Evolutionary conservation across 2,329 filamentous ascomycete genomes (phyloP).

Genomic region (Gyromitra esculenta): DNA sequence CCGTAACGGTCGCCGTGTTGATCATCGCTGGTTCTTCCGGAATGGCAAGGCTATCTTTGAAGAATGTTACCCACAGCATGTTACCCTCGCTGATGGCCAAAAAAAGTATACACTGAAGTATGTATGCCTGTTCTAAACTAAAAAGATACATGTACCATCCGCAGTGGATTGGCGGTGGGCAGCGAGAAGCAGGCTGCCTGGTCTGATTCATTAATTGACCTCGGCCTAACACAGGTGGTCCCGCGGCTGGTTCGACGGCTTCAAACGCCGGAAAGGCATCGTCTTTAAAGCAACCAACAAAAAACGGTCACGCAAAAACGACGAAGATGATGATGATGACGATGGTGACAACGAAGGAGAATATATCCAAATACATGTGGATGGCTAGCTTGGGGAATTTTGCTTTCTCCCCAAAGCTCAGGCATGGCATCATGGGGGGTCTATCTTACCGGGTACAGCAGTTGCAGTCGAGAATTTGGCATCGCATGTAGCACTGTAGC

Average conservation of each 20-base stretch:
- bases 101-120: constrained; percentile 51
- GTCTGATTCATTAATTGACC: constrained; percentile 46
- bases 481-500: constrained; percentile 31
- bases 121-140: constrained; percentile 42
- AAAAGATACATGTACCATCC: background rate
- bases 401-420: constrained; percentile 17
- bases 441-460: constrained; percentile 42
- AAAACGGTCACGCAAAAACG: constrained; percentile 47
- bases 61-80: constrained; percentile 48
- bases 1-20: constrained; percentile 35
- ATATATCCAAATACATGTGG: constrained; percentile 49
- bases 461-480: constrained; percentile 21
- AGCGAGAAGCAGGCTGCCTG: constrained; percentile 23
- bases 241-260: constrained; percentile 51
- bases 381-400: constrained; percentile 36
- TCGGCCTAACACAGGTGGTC: constrained; percentile 46
- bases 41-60: constrained; percentile 50
- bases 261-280: constrained; percentile 51
- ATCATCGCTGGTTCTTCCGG: constrained; percentile 48
- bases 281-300: constrained; percentile 49
- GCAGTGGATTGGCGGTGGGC: constrained; percentile 14
- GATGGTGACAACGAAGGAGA: constrained; percentile 47
- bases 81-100: constrained; percentile 38
- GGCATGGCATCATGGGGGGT: constrained; percentile 34
- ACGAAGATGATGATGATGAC: constrained; percentile 41